These are phyloP conservation scores for Cordia subcordata DNA, from an alignment of 257 asterid genomes.

Conservation along the genomic window DNA sequence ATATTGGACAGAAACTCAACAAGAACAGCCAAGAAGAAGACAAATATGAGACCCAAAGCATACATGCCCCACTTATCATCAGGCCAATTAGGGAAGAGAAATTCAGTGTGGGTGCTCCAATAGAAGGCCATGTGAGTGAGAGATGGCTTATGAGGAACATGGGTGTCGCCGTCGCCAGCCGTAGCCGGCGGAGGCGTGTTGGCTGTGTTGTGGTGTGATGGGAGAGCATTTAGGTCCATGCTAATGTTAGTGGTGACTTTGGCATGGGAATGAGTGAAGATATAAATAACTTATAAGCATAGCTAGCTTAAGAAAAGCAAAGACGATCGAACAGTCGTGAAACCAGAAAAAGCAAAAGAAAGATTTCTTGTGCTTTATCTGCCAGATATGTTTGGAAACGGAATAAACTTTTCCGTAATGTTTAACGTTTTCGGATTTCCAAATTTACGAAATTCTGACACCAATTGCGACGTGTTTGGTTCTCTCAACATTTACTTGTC, in stretches of 20 bases:
- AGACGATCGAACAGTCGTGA: not conserved
- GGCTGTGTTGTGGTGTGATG: constrained; percentile 23
- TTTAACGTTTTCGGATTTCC: not conserved
- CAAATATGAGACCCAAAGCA: constrained; percentile 47
- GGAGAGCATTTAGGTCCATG: constrained; percentile 20
- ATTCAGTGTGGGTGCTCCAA: constrained; percentile 55
- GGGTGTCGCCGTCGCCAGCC: constrained; percentile 2
- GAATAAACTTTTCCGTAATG: not conserved
- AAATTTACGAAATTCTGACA: not conserved
- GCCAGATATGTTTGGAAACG: not conserved
- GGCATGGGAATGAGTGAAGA: not conserved
- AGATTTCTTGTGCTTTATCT: not conserved
- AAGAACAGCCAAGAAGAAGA: constrained; percentile 47
- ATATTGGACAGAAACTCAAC: constrained; percentile 51
- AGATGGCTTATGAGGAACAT: constrained; percentile 12
- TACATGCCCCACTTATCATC: constrained; percentile 59
- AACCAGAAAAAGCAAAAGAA: not conserved
- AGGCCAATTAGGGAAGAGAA: constrained; percentile 69
- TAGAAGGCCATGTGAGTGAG: constrained; percentile 45
- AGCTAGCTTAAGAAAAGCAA: not conserved
- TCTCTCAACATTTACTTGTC: too few species aligned
- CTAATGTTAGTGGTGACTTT: not conserved
- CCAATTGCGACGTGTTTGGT: not conserved
- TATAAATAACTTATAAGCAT: not conserved
- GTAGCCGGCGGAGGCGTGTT: constrained; percentile 13